Conservation (phyloP, 306 rosid species). For the Begonia peltatifolia region DNA sequence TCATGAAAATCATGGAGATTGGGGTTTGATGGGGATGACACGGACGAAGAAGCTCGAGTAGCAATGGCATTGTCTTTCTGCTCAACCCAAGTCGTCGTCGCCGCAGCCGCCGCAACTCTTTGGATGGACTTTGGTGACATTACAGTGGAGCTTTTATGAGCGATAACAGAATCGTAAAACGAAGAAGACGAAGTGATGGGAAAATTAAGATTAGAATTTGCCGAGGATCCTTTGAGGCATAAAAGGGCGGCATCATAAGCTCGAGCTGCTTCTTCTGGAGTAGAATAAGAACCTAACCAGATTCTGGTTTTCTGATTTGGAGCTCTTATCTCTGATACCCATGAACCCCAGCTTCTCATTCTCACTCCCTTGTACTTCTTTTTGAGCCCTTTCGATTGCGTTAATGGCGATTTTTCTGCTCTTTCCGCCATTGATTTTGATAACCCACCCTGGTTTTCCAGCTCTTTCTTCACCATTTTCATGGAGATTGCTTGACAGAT, state of each 20-base stretch:
- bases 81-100: slow-evolving; percentile 5
- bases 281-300: slow-evolving; percentile 84
- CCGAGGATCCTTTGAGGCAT: slow-evolving; percentile 73
- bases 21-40: slow-evolving; percentile 26
- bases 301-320: slow-evolving; percentile 87
- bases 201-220: slow-evolving; percentile 52
- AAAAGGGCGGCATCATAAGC: slow-evolving; percentile 90
- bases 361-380: slow-evolving; percentile 84
- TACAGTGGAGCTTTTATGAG: neutral
- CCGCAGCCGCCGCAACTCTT: slow-evolving; percentile 59
- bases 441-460: slow-evolving; percentile 18
- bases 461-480: slow-evolving; percentile 60
- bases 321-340: slow-evolving; percentile 87
- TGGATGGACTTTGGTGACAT: slow-evolving; percentile 78
- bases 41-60: slow-evolving; percentile 25
- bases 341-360: slow-evolving; percentile 92
- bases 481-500: neutral
- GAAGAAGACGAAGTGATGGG: slow-evolving; percentile 21
- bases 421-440: slow-evolving; percentile 12
- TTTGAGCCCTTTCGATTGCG: slow-evolving; percentile 9
- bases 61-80: slow-evolving; percentile 3
- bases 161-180: neutral
- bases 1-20: slow-evolving; percentile 26
- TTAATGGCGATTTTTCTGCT: slow-evolving; percentile 7
- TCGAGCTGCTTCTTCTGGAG: slow-evolving; percentile 84